These are phyloP conservation scores for Cladosporium sp. DNA, from an alignment of 2,329 filamentous ascomycete species.

Conservation along the genomic window DNA sequence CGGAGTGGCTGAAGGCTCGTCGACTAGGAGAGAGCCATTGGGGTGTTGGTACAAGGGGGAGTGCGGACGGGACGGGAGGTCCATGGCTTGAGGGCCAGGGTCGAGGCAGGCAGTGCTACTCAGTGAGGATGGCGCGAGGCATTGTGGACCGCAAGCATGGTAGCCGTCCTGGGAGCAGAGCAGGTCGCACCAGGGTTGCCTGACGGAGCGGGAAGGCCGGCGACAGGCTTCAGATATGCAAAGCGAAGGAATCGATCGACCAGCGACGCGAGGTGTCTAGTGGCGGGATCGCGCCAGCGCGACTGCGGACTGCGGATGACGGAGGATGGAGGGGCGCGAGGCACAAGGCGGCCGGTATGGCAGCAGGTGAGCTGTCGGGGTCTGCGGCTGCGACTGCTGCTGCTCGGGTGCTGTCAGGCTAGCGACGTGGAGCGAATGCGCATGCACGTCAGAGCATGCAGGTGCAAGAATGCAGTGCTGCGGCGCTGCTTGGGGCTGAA, in stretches of 20 bases:
- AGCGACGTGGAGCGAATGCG: slow-evolving; percentile 10
- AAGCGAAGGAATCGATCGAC: slow-evolving; percentile 2
- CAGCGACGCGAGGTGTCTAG: neutral
- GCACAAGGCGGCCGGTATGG: slow-evolving; percentile 10
- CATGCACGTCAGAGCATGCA: slow-evolving; percentile 11
- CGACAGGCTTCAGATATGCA: slow-evolving; percentile 1
- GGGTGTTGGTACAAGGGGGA: slow-evolving; percentile 7
- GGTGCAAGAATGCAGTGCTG: slow-evolving; percentile 1
- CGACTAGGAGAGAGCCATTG: slow-evolving; percentile 7
- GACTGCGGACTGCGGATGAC: slow-evolving; percentile 10
- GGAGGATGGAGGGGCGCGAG: neutral
- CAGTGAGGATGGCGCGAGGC: slow-evolving; percentile 10
- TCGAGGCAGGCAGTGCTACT: neutral
- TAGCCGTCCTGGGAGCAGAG: neutral
- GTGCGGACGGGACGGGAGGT: slow-evolving; percentile 5
- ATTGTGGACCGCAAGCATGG: slow-evolving; percentile 10
- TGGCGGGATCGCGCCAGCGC: slow-evolving; percentile 10
- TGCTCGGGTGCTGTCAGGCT: neutral
- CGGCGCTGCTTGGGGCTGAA: neutral
- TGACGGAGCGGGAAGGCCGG: neutral
- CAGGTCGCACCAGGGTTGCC: slow-evolving; percentile 8
- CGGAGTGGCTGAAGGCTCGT: slow-evolving; percentile 4
- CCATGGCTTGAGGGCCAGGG: slow-evolving; percentile 3
- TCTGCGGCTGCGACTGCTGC: neutral
- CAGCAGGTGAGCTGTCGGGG: neutral